Evolutionary conservation across 1,139 yeast species (phyloP).

Genomic region (Geotrichum siamense): DNA sequence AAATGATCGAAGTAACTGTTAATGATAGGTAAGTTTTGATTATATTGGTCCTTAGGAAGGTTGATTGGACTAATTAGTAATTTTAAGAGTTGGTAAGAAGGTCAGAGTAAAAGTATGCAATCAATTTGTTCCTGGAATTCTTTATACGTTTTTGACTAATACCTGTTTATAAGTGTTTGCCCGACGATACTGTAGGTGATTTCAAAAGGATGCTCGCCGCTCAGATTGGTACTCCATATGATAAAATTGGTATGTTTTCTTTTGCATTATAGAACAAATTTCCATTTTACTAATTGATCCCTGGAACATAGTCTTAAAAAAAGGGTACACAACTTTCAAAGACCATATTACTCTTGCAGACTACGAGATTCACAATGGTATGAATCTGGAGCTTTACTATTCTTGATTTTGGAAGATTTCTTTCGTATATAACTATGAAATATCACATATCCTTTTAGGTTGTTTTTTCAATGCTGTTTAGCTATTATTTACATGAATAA

Average conservation of each 20-base stretch:
- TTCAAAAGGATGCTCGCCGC: conserved; percentile 76
- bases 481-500: too few species aligned
- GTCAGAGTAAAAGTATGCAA: conserved; percentile 55
- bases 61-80: neutral
- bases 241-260: conserved; percentile 42
- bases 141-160: neutral
- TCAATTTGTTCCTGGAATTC: neutral
- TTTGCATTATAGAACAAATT: neutral
- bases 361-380: conserved; percentile 88
- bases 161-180: conserved; percentile 45
- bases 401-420: conserved; percentile 1
- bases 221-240: conserved; percentile 70
- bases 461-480: too few species aligned
- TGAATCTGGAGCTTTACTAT: conserved; percentile 68
- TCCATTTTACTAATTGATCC: neutral
- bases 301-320: conserved; percentile 28
- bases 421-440: too few species aligned
- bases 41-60: too few species aligned
- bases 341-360: conserved; percentile 88
- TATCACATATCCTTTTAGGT: too few species aligned
- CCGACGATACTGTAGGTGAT: conserved; percentile 85
- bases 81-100: conserved; percentile 68
- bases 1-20: conserved; percentile 39
- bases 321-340: conserved; percentile 61
- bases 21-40: conserved; percentile 34